Conservation (phyloP, 257 asterid genomes). For the Ophiorrhiza pumila region DNA sequence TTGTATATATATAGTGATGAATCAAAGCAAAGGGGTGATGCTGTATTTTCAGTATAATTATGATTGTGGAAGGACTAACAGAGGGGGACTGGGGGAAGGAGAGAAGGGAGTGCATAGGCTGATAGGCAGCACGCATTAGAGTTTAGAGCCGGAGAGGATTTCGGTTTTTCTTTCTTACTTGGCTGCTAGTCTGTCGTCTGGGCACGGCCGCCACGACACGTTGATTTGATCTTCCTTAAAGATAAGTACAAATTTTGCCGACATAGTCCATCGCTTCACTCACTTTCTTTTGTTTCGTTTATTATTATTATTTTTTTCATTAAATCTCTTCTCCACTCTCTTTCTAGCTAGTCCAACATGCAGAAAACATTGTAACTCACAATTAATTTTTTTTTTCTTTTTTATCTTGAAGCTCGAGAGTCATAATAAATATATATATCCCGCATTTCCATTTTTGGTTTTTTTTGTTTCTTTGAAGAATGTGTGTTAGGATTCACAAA, state of each 20-base stretch:
- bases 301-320: not conserved
- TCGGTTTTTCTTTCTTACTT: slow-evolving; percentile 10
- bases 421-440: no score
- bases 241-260: slow-evolving; percentile 59
- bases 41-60: not conserved
- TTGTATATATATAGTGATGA: not conserved
- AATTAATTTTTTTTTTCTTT: not conserved
- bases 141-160: not conserved
- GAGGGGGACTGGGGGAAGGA: not conserved
- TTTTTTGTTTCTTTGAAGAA: no score
- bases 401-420: no score
- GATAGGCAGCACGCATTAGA: slow-evolving; percentile 31
- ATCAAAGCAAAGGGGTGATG: not conserved
- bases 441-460: no score
- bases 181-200: slow-evolving; percentile 50
- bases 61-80: no score
- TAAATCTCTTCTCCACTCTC: not conserved
- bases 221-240: slow-evolving; percentile 28
- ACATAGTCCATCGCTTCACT: slow-evolving; percentile 31
- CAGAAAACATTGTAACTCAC: not conserved
- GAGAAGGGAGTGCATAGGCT: slow-evolving; percentile 18
- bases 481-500: no score
- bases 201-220: slow-evolving; percentile 72
- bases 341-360: not conserved
- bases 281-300: not conserved